These are phyloP conservation scores for Populus hybrid DNA, from an alignment of 441 rosid species.

Conservation along the genomic window DNA sequence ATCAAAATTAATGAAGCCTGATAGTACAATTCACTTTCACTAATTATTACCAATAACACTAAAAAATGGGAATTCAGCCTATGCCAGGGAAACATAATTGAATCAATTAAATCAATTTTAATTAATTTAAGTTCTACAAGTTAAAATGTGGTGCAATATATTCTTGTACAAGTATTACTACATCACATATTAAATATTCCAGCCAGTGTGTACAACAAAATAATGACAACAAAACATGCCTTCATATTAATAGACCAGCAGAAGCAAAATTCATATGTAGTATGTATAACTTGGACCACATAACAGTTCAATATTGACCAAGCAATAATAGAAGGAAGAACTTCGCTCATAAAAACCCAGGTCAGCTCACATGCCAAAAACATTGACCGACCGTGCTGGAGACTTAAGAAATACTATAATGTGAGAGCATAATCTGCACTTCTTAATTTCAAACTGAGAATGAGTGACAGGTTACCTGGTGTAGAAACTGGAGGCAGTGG, in stretches of 20 bases:
- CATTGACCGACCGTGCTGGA: not conserved
- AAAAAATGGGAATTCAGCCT: not conserved
- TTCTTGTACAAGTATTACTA: not conserved
- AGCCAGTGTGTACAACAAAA: not conserved
- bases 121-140: not conserved
- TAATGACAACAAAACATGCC: no score
- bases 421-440: not conserved
- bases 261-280: not conserved
- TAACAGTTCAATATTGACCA: not conserved
- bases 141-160: not conserved
- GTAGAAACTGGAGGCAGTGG: constrained; percentile 66
- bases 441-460: not conserved
- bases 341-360: not conserved
- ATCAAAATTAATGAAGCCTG: not conserved
- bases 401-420: not conserved
- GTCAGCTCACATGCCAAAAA: not conserved
- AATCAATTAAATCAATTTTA: not conserved
- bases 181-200: not conserved
- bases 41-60: not conserved
- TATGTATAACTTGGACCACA: not conserved
- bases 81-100: not conserved
- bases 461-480: constrained; percentile 45
- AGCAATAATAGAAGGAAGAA: not conserved
- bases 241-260: not conserved
- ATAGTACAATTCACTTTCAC: constrained; percentile 4